Conservation (phyloP, 495 filamentous ascomycete genomes). For the Cladorrhinum samala region DNA sequence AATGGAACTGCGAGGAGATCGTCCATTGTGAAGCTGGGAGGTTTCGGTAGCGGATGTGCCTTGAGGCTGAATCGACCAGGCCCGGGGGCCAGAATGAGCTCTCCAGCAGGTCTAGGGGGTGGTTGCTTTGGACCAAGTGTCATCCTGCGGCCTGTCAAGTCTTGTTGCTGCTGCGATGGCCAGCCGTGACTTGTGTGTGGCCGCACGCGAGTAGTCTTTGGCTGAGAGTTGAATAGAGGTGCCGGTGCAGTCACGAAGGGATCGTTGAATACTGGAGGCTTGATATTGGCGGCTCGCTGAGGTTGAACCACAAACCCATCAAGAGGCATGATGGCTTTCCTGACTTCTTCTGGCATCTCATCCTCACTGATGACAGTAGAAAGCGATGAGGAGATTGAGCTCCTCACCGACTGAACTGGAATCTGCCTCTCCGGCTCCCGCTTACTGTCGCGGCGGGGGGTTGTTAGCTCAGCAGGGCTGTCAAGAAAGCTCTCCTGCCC, state of each 20-base stretch:
- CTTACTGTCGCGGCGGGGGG: slow-evolving; percentile 15
- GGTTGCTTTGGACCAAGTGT: not conserved
- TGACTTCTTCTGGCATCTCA: slow-evolving; percentile 25
- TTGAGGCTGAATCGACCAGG: not conserved
- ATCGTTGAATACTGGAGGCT: slow-evolving; percentile 8
- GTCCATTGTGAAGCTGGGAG: not conserved
- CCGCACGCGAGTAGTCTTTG: not conserved
- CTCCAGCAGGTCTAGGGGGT: not conserved
- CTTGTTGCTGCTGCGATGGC: not conserved
- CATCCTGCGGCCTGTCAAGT: not conserved
- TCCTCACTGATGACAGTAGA: slow-evolving; percentile 43
- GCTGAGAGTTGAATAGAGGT: not conserved
- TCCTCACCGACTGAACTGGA: slow-evolving; percentile 23
- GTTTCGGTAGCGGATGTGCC: not conserved
- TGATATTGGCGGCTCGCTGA: slow-evolving; percentile 7
- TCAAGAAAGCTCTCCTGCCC: slow-evolving; percentile 15
- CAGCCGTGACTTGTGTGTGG: not conserved
- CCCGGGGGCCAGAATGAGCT: slow-evolving; percentile 2
- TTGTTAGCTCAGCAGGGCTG: slow-evolving; percentile 14
- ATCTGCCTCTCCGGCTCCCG: slow-evolving; percentile 4
- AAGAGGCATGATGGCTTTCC: slow-evolving; percentile 9
- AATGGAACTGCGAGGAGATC: not conserved
- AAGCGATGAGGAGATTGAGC: slow-evolving; percentile 34
- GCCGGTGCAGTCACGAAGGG: slow-evolving; percentile 7
- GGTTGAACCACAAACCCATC: slow-evolving; percentile 9